Evolutionary conservation across 2,329 filamentous ascomycete genomes (phyloP).

Genomic region (Cytospora piceae): DNA sequence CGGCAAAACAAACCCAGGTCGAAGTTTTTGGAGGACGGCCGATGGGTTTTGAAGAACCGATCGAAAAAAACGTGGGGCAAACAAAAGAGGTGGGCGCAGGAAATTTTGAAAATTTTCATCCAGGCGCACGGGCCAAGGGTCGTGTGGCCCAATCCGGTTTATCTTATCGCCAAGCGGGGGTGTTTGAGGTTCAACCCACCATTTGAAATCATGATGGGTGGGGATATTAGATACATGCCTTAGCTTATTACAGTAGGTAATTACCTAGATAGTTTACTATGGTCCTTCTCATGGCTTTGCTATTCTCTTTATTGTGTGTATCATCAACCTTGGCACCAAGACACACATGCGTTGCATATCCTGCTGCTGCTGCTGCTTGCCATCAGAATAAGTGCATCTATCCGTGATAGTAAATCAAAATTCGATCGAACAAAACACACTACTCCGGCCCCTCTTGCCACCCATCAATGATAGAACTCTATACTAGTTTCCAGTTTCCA

Average conservation of each 20-base stretch:
- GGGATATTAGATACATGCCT: not conserved
- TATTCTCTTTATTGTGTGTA: no score
- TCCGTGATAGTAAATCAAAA: not conserved
- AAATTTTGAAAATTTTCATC: slow-evolving; percentile 30
- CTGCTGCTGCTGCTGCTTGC: not conserved
- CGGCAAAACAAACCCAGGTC: slow-evolving; percentile 19
- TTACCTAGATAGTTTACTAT: no score
- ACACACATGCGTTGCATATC: not conserved
- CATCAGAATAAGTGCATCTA: not conserved
- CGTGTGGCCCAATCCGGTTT: not conserved
- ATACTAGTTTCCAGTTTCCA: not conserved
- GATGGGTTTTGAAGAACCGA: slow-evolving; percentile 28
- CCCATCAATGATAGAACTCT: not conserved
- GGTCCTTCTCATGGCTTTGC: no score
- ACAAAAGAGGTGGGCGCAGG: slow-evolving; percentile 23
- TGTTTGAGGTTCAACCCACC: not conserved
- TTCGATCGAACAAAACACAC: not conserved
- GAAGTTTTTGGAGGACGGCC: slow-evolving; percentile 19
- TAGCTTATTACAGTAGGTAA: no score
- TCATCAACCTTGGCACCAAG: no score
- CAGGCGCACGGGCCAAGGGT: slow-evolving; percentile 24
- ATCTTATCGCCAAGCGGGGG: not conserved
- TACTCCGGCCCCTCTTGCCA: slow-evolving; percentile 1
- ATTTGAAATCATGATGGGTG: not conserved
- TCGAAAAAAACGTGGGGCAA: slow-evolving; percentile 28